Evolutionary conservation across 805 yeast species (phyloP).

Genomic region (Starmerella floricola): DNA sequence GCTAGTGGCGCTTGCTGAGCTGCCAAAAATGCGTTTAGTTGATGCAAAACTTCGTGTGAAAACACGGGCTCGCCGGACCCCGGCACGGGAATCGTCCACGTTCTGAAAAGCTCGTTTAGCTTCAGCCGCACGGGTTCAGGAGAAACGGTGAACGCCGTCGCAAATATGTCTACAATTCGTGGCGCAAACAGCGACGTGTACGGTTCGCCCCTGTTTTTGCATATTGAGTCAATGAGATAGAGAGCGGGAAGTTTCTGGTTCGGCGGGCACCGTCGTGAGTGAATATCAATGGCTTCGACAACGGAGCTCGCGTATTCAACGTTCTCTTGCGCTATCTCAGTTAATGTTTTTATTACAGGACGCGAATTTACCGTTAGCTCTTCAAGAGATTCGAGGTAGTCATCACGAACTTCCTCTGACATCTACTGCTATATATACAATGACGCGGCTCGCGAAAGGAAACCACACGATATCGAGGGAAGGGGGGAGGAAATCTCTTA

Average conservation of each 20-base stretch:
- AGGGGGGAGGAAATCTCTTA: too few relatives aligned
- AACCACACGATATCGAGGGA: neutral
- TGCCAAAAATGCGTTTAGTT: conserved; percentile 57
- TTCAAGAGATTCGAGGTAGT: conserved; percentile 56
- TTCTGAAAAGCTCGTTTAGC: conserved; percentile 64
- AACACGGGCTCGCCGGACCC: conserved; percentile 60
- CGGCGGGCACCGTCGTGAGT: conserved; percentile 68
- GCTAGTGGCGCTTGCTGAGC: conserved; percentile 2
- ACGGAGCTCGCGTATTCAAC: conserved; percentile 64
- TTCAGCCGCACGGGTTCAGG: conserved; percentile 63
- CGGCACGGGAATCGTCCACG: conserved; percentile 66
- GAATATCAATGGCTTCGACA: conserved; percentile 56
- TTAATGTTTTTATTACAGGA: conserved; percentile 76
- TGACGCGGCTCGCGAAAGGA: too few relatives aligned
- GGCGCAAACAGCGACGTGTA: conserved; percentile 69
- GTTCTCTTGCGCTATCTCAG: conserved; percentile 79
- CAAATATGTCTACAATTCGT: conserved; percentile 56
- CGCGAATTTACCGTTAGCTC: conserved; percentile 80
- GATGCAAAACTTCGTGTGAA: conserved; percentile 52
- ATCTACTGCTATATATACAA: conserved; percentile 13
- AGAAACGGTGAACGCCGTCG: conserved; percentile 65
- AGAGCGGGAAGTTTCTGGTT: conserved; percentile 71
- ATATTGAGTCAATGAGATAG: conserved; percentile 79
- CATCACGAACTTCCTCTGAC: conserved; percentile 35
- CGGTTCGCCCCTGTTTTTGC: conserved; percentile 82